Conservation (phyloP, 306 rosid species). For the Cucumis cinereus region DNA sequence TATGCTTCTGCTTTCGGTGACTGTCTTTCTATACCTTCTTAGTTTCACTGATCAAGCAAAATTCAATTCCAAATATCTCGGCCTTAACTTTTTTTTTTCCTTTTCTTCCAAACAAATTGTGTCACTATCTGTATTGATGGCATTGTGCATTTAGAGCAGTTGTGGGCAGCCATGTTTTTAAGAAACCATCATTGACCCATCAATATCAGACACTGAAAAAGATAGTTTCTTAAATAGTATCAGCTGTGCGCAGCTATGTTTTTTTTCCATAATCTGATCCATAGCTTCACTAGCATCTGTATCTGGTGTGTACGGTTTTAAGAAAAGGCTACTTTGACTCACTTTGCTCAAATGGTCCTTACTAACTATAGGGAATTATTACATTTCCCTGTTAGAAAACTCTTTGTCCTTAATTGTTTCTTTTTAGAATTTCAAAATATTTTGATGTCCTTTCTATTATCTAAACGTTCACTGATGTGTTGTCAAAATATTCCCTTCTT, state of each 20-base stretch:
- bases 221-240: conserved; percentile 21
- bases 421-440: neutral
- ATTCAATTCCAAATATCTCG: neutral
- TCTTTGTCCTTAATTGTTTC: neutral
- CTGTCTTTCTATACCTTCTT: conserved; percentile 1
- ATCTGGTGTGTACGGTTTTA: neutral
- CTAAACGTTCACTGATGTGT: neutral
- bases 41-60: neutral
- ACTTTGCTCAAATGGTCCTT: neutral
- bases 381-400: neutral
- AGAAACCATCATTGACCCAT: conserved; percentile 18
- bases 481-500: neutral
- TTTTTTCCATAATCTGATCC: neutral
- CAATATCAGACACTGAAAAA: conserved; percentile 48
- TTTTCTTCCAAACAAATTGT: neutral
- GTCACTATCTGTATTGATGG: conserved; percentile 2
- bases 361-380: neutral
- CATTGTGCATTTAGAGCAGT: neutral
- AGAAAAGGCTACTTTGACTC: neutral
- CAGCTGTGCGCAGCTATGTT: neutral
- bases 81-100: neutral
- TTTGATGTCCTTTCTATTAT: neutral
- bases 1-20: conserved; percentile 1
- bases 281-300: neutral
- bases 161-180: neutral